Evolutionary conservation across 306 rosid species (phyloP), one percentile per base, ranked within the genome.

Genomic region (Trichosanthes cucumerina): DNA sequence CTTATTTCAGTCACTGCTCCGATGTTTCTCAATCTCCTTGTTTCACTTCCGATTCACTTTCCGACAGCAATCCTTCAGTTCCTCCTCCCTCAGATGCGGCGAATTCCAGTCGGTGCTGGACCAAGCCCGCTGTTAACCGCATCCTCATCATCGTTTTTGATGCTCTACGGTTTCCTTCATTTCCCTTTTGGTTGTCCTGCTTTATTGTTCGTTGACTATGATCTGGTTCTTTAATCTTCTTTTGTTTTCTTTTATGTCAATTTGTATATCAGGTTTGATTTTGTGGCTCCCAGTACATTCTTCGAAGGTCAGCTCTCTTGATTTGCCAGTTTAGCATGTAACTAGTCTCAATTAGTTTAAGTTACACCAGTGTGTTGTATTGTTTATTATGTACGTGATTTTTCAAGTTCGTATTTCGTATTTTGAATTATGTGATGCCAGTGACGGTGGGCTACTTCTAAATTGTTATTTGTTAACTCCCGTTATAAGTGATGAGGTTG

Each of bases 271-370:
- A 92, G 99, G 85, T 92, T 92, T 81, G 99, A 95, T 82, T 92
- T 92, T 63, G 96, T 91, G 39, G 99, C 97, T 83, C 99, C 99
- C 3, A 92, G 96, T 56, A 80, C 90, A 18, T 89, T 91, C 86
- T 95, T 95, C 72, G 68, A 85, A 86, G 97, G 99, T 92, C 57
- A 34, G 80, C 16, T 18, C 5, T 36, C 76, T 79, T 23, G 38
- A 15, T n/a, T 57, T 44, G 50, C 49, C 26, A 38, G 47, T n/a
- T 28, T 80, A 21, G 65, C 54, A 33, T 36, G 79, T 16, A n/a
- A 7, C 21, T n/a, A 15, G 34, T 72, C 38, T 72, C n/a, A 12
- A 5, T 70, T 23, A 23, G 15, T 43, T 69, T 69, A 39, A 41
- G 52, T 24, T 43, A 69, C 12, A 41, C n/a, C 33, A 69, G 36